phyloP scores from a whole-genome alignment of 1,284 basidiomycete genomes.

The Apiotrichum montevideense region DNA sequence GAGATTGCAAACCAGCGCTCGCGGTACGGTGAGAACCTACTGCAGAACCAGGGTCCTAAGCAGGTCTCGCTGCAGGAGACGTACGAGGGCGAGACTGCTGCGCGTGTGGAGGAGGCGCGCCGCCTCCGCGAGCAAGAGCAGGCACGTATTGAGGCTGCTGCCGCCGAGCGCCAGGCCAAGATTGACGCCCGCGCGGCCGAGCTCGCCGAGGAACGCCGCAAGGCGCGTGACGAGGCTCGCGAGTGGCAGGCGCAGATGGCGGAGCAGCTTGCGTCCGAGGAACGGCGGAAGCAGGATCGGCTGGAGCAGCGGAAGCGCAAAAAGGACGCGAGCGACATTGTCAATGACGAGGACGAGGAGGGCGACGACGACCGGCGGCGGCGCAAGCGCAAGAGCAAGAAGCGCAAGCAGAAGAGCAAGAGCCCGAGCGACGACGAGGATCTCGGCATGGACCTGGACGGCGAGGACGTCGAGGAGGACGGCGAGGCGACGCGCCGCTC shows the following conservation, averaged over 20 bases:
- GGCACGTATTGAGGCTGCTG: constrained; percentile 41
- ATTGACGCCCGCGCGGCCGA: constrained; percentile 60
- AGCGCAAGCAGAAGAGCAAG: constrained; percentile 30
- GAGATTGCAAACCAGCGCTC: constrained; percentile 82
- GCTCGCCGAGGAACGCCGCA: constrained; percentile 64
- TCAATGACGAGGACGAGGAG: constrained; percentile 28
- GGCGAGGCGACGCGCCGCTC: constrained; percentile 16
- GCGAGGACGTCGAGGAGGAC: constrained; percentile 14
- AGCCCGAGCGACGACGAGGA: constrained; percentile 18
- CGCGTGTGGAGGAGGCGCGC: constrained; percentile 66
- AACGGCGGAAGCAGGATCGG: constrained; percentile 35
- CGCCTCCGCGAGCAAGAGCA: constrained; percentile 43
- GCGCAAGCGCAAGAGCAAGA: constrained; percentile 22
- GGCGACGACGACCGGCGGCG: constrained; percentile 17
- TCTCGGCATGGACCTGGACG: constrained; percentile 12
- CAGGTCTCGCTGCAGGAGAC: constrained; percentile 66
- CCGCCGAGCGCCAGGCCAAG: constrained; percentile 33
- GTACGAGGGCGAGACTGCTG: constrained; percentile 66
- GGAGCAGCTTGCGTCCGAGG: constrained; percentile 45
- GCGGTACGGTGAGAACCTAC: constrained; percentile 77
- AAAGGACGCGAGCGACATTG: constrained; percentile 35
- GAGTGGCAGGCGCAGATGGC: constrained; percentile 50
- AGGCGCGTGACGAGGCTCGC: constrained; percentile 68
- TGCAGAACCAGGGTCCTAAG: constrained; percentile 69
- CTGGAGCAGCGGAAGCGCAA: constrained; percentile 36